Base-by-base conservation (phyloP, 2,329 filamentous ascomycete genomes). In the Apiospora arundinis region DNA sequence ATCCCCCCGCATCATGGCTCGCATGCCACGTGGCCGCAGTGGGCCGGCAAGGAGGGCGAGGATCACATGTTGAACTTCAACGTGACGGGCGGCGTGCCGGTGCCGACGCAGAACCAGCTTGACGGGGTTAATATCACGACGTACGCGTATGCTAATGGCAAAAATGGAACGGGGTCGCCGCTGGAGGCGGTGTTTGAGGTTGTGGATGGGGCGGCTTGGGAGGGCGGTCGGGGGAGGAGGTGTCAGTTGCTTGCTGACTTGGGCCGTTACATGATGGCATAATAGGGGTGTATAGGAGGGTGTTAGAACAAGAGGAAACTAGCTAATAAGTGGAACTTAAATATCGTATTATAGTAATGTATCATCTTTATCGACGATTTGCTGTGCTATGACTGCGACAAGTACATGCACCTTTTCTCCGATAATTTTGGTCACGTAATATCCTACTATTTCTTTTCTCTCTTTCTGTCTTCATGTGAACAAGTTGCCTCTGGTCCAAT, bases 131-230 rank as follows among this genome's bases (percentile, higher is more conserved):
- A 76, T 40, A 78, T 75, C 70, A 75, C 72, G 71, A 76, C 77
- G 76, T 75, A 76, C 72, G 77, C 73, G 76, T 70, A 82, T 74
- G 45, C 76, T 21, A 70, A 83, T 21, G 75, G 78, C 32, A 32
- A 6, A 11, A 85, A 85, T 69, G 73, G 78, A 3, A 81, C 71
- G 11, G 68, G 63, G 1, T n/a, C 60, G n/a, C 71, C 75, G 1
- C 68, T 78, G 5, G 69, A 72, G 48, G 72, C 77, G 7, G 28
- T 56, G 11, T 77, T 88, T 71, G 77, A 74, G 0, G 67, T 87
- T 40, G 83, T 81, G 7, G 78, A 86, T 75, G 85, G 82, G 1
- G 82, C 80, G 71, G 77, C 77, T 2, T 87, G 86, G 86, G 86
- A 88, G 71, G 85, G 81, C 1, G 84, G 83, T 0, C 78, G 86